Evolutionary conservation across 495 filamentous ascomycete genomes (phyloP).

Genomic region (Cryomyces minteri): DNA sequence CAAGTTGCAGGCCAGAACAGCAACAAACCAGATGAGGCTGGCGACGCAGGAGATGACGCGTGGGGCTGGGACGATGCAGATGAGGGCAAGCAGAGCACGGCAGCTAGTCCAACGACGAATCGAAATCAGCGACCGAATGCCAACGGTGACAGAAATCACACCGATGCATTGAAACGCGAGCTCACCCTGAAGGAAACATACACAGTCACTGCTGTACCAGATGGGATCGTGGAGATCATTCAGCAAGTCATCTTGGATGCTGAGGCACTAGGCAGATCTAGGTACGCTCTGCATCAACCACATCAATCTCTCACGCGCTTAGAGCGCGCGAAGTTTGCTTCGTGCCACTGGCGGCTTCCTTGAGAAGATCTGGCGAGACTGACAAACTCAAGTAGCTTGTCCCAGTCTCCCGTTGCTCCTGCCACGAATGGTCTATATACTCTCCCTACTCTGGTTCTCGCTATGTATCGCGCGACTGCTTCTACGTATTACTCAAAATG

Average conservation of each 20-base stretch:
- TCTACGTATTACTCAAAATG: conserved; percentile 57
- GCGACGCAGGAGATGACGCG: conserved; percentile 36
- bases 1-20: conserved; percentile 5
- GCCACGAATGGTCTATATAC: conserved; percentile 60
- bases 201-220: conserved; percentile 70
- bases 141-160: background rate
- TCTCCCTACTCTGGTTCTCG: conserved; percentile 66
- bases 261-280: conserved; percentile 34
- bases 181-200: conserved; percentile 74
- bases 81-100: background rate
- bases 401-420: conserved; percentile 39
- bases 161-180: conserved; percentile 23
- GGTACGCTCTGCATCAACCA: conserved; percentile 22
- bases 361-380: too few relatives aligned
- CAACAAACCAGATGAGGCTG: conserved; percentile 13
- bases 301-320: background rate
- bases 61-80: conserved; percentile 58
- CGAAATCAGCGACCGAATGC: conserved; percentile 9
- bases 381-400: conserved; percentile 14
- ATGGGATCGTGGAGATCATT: conserved; percentile 54
- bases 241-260: conserved; percentile 51
- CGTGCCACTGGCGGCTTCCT: too few relatives aligned
- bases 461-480: conserved; percentile 79
- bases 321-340: too few relatives aligned
- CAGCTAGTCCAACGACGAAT: background rate